Evolutionary conservation across 2,329 filamentous ascomycete genomes (phyloP).

Genomic region (Ramichloridium luteum): DNA sequence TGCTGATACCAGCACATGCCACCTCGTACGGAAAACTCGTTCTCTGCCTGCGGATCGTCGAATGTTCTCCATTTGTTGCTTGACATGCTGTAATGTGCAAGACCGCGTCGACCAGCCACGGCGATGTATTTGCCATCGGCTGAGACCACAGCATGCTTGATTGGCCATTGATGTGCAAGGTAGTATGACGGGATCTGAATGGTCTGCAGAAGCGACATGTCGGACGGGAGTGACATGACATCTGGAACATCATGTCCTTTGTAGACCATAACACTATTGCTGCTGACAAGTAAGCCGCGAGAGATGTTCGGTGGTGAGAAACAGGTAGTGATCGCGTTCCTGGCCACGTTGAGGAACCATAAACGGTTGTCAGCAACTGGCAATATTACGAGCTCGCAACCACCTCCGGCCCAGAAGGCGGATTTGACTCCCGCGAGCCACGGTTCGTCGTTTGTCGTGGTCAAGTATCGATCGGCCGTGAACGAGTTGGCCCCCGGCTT

Average conservation of each 20-base stretch:
- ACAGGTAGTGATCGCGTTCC: conserved; percentile 83
- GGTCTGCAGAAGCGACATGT: conserved; percentile 90
- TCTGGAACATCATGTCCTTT: conserved; percentile 85
- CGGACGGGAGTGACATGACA: conserved; percentile 79
- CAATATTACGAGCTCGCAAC: conserved; percentile 71
- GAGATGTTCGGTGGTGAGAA: conserved; percentile 87
- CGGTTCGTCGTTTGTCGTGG: conserved; percentile 57
- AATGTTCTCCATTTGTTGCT: conserved; percentile 96
- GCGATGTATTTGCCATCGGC: conserved; percentile 88
- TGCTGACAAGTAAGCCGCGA: conserved; percentile 77
- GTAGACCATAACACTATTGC: conserved; percentile 80
- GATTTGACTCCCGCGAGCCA: conserved; percentile 73
- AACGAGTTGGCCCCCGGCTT: conserved; percentile 82
- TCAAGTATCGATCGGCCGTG: conserved; percentile 51
- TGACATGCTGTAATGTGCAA: conserved; percentile 90
- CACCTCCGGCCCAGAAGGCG: conserved; percentile 77
- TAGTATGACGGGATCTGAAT: conserved; percentile 75
- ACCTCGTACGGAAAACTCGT: conserved; percentile 81
- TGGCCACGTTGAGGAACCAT: conserved; percentile 83
- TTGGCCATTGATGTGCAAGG: conserved; percentile 85
- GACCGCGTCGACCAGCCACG: conserved; percentile 80
- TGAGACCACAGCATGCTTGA: conserved; percentile 75
- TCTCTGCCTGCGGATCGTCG: conserved; percentile 65
- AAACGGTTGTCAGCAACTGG: conserved; percentile 57
- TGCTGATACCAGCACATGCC: conserved; percentile 99